These are phyloP conservation scores for Pleurotus djamor DNA, from an alignment of 768 basidiomycete species.

Conservation along the genomic window DNA sequence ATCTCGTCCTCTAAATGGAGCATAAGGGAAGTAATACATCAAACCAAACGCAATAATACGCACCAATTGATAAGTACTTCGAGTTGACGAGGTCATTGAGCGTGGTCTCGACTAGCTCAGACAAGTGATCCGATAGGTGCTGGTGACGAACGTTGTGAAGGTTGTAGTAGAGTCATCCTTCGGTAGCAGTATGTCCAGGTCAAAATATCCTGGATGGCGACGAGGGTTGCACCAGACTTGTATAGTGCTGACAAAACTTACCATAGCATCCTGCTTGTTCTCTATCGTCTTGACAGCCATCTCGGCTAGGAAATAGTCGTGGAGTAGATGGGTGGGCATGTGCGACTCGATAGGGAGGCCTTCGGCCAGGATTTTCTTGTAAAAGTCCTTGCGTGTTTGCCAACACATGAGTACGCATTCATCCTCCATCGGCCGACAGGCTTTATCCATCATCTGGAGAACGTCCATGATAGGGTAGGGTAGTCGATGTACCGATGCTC, in stretches of 20 bases:
- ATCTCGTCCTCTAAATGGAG: constrained; percentile 77
- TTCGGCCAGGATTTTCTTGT: constrained; percentile 96
- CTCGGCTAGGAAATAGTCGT: constrained; percentile 98
- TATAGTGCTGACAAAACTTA: constrained; percentile 24
- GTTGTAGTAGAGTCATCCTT: constrained; percentile 92
- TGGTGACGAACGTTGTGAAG: constrained; percentile 94
- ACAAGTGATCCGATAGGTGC: constrained; percentile 93
- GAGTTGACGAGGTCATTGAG: constrained; percentile 89
- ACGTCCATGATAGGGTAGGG: constrained; percentile 98
- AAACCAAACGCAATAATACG: constrained; percentile 13
- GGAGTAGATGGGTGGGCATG: constrained; percentile 83
- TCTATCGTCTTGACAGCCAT: constrained; percentile 99
- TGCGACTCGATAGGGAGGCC: constrained; percentile 98
- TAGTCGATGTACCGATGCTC: constrained; percentile 99
- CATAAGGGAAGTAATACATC: not conserved
- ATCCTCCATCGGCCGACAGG: constrained; percentile 88
- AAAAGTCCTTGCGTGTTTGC: constrained; percentile 97
- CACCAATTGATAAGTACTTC: constrained; percentile 91
- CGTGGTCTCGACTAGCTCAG: constrained; percentile 94
- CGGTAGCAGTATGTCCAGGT: constrained; percentile 99
- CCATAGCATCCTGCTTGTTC: constrained; percentile 98
- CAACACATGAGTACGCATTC: constrained; percentile 97
- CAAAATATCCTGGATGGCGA: constrained; percentile 70
- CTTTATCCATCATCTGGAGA: constrained; percentile 99
- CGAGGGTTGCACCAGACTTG: not conserved